Percentiles rank a stretch among this genome's conserved stretches.
These are phyloP conservation scores for Coemansia sp. DNA, from an alignment of 192 early-diverging fungal genomes.

Conservation along the genomic window DNA sequence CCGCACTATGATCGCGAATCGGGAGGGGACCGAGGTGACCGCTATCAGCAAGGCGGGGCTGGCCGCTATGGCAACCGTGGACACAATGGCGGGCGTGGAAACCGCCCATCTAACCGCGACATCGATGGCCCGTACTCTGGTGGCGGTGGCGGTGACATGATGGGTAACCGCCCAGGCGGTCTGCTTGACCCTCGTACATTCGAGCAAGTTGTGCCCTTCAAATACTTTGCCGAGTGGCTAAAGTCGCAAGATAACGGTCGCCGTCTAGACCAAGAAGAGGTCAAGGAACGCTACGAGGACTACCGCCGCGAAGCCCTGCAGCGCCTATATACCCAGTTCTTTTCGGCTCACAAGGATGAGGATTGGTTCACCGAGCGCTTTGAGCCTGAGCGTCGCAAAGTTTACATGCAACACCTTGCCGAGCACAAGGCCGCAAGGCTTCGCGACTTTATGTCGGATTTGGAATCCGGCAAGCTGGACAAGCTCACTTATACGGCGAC, in stretches of 20 bases:
- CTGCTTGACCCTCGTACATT: constrained; percentile 74
- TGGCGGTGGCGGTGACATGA: constrained; percentile 37
- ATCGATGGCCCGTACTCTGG: constrained; percentile 43
- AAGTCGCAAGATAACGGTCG: constrained; percentile 61
- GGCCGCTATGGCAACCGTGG: constrained; percentile 35
- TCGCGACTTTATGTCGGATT: constrained; percentile 63
- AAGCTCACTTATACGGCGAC: constrained; percentile 41
- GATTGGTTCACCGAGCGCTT: constrained; percentile 96
- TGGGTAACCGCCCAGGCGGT: constrained; percentile 22
- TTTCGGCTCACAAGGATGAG: constrained; percentile 72
- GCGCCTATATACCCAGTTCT: constrained; percentile 73
- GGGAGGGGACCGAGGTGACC: constrained; percentile 37
- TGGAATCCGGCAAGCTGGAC: constrained; percentile 77
- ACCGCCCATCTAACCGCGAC: constrained; percentile 46
- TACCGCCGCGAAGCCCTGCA: constrained; percentile 81
- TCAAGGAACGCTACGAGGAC: constrained; percentile 74
- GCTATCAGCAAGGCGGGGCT: constrained; percentile 40
- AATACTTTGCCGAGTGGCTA: constrained; percentile 74
- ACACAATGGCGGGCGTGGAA: constrained; percentile 42
- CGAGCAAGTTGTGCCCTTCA: constrained; percentile 76
- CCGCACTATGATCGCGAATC: constrained; percentile 84
- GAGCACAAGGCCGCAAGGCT: constrained; percentile 61
- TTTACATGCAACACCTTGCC: constrained; percentile 58
- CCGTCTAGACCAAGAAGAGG: constrained; percentile 75
- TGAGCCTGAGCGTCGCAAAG: constrained; percentile 71